Base-by-base conservation (phyloP, 2,329 filamentous ascomycete species). In the Lachnellula suecica region DNA sequence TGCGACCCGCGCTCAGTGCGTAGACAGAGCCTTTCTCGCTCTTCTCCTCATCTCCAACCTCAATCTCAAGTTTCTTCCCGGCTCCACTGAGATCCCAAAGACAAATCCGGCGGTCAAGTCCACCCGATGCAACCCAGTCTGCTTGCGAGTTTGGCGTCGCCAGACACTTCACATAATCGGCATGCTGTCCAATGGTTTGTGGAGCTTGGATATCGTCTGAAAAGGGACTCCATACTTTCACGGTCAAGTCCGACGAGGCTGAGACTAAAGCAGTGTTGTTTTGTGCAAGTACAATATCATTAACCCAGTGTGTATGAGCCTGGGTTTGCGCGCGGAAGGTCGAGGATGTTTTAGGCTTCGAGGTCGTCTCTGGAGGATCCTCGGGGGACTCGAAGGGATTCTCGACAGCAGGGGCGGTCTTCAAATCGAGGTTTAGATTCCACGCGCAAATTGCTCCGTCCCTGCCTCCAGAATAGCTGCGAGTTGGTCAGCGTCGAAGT, bases 391-490 rank as follows among this genome's bases (percentile, higher is more conserved):
- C 63, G 49, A 68, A 68, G 17, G 64, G 63, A 37, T 68, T 62
- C 17, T 65, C 62, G 17, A 50, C 27, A 4, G 51, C 49, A 35
- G 50, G 50, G 41, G 53, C 49, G 25, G 46, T 52, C 41, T 74
- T 74, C 58, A 89, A 76, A 68, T 91, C 81, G 66, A 89, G 82
- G 65, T 90, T 83, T 48, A 97, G 76, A 71, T 97, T 87, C 94
- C 94, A 99, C 56, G 93, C 91, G 74, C 94, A 99, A 61, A 99
- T 87, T 46, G 94, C 88, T 63, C 94, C 94, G 72, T 99, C 94
- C 68, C 94, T 87, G 54, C 94, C 94, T 60, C 91, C 94, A 42
- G 94, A 97, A 74, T 97, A 99, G 65, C 92, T 97, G 61, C 54
- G 54, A 31, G 37, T n/a, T 25, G n/a, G 47, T 60, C 47, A 62